Conservation (phyloP, 192 early-diverging fungal species). For the Cetraspora pellucida region DNA sequence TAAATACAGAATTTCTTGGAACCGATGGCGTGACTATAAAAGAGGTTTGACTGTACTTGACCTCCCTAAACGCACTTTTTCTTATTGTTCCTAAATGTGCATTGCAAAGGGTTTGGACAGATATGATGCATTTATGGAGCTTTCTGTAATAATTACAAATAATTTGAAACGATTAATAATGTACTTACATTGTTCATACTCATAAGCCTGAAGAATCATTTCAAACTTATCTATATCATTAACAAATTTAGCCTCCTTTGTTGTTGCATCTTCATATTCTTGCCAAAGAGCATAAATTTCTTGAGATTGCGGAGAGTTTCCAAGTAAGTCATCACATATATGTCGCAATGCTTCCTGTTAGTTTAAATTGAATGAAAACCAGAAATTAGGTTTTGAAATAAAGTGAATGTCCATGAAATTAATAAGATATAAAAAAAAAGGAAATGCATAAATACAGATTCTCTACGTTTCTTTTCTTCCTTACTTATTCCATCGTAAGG, state of each 20-base stretch:
- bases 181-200: conserved; percentile 80
- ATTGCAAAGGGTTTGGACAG: too few species aligned
- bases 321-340: conserved; percentile 61
- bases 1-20: too few species aligned
- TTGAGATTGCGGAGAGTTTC: conserved; percentile 52
- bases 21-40: too few species aligned
- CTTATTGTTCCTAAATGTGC: too few species aligned
- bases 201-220: conserved; percentile 89
- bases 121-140: too few species aligned
- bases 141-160: neutral
- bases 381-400: neutral
- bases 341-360: conserved; percentile 62
- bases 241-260: conserved; percentile 77
- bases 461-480: conserved; percentile 73
- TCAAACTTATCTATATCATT: conserved; percentile 98
- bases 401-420: neutral
- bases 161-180: neutral
- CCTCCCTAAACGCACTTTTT: too few species aligned
- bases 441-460: conserved; percentile 50
- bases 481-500: conserved; percentile 78
- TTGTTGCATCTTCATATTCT: conserved; percentile 80
- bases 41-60: too few species aligned
- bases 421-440: neutral
- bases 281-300: conserved; percentile 82
- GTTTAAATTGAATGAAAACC: neutral